A percentile compares a stretch with the other conserved stretches of the same genome.
phyloP scores from a whole-genome alignment of 2,329 filamentous ascomycete species.

The Emericellopsis cladophorae region DNA sequence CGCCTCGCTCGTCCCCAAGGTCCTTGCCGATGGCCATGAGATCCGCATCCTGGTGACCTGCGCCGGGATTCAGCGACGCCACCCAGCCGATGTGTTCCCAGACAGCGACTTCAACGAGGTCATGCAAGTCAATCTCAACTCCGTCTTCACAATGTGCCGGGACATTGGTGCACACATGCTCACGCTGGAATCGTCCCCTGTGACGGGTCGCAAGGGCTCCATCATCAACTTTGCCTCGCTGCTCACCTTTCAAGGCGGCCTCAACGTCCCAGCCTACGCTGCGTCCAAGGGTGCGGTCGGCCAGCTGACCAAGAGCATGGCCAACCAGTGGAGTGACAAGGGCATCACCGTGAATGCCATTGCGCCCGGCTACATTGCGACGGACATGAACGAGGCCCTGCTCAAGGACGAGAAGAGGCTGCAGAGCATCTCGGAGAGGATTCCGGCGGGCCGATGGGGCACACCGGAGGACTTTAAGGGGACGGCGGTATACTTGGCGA shows the following conservation, averaged over 20 bases:
- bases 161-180: constrained; percentile 75
- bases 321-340: constrained; percentile 74
- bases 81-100: constrained; percentile 65
- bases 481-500: constrained; percentile 63
- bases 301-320: constrained; percentile 73
- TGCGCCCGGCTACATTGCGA: constrained; percentile 80
- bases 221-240: constrained; percentile 81
- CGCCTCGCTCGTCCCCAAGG: constrained; percentile 41
- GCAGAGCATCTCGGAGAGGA: constrained; percentile 63
- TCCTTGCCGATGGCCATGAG: constrained; percentile 49
- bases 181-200: constrained; percentile 28
- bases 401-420: constrained; percentile 59
- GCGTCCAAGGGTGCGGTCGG: constrained; percentile 76
- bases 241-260: constrained; percentile 72
- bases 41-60: constrained; percentile 77
- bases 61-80: constrained; percentile 72
- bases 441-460: constrained; percentile 78
- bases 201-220: constrained; percentile 46
- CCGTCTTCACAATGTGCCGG: constrained; percentile 67
- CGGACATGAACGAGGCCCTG: constrained; percentile 87
- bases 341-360: constrained; percentile 81
- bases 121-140: constrained; percentile 74
- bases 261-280: constrained; percentile 81
- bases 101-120: constrained; percentile 69
- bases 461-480: constrained; percentile 81